These are phyloP conservation scores for Lentinula boryana DNA, from an alignment of 768 basidiomycete genomes.

Conservation along the genomic window DNA sequence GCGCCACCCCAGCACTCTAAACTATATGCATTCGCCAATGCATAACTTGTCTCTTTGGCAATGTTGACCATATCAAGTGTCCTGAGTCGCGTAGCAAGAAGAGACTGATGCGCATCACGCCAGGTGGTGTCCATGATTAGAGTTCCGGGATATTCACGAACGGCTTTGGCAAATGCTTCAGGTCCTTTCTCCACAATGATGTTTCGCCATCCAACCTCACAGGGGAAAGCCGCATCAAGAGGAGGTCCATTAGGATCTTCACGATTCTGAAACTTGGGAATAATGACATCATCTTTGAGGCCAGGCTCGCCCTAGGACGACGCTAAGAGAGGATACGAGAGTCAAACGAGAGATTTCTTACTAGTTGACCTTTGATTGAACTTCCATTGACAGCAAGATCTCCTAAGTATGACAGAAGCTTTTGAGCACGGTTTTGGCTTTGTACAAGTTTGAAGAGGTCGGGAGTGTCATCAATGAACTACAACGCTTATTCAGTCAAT, in stretches of 20 bases:
- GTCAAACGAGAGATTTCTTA: constrained; percentile 18
- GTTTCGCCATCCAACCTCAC: constrained; percentile 92
- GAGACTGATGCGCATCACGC: constrained; percentile 98
- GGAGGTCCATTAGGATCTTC: constrained; percentile 70
- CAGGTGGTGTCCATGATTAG: constrained; percentile 99
- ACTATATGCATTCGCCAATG: constrained; percentile 91
- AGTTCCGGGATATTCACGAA: constrained; percentile 90
- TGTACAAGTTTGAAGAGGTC: constrained; percentile 98
- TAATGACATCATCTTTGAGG: constrained; percentile 78
- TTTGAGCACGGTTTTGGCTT: constrained; percentile 97
- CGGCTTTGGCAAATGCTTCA: constrained; percentile 97
- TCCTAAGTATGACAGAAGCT: constrained; percentile 92
- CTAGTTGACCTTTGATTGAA: constrained; percentile 90
- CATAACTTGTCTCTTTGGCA: constrained; percentile 94
- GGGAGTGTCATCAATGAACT: constrained; percentile 99
- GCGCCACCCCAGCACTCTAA: constrained; percentile 99
- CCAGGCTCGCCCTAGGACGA: constrained; percentile 77
- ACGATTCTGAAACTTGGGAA: constrained; percentile 75
- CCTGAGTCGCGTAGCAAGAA: constrained; percentile 92
- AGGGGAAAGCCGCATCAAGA: constrained; percentile 78
- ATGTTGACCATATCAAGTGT: constrained; percentile 98
- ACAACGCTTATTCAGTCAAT: constrained; percentile 1
- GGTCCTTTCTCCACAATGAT: constrained; percentile 98
- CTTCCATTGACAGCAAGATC: constrained; percentile 98
- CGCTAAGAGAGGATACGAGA: not conserved